Conservation (phyloP, 2,329 filamentous ascomycete species). For the Colletotrichum cereale region DNA sequence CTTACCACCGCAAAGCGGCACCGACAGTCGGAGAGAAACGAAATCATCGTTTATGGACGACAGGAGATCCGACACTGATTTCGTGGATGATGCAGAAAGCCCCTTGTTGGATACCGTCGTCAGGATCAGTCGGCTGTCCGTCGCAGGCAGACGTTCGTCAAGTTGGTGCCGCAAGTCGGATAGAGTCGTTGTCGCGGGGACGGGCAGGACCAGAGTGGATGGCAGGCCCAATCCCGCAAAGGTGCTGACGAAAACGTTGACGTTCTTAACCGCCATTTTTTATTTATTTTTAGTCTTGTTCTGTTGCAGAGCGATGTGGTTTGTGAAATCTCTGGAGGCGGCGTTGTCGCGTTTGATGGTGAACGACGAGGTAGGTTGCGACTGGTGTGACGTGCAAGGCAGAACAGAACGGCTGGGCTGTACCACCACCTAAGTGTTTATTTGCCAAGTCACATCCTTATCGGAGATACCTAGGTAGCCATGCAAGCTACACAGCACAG, state of each 20-base stretch:
- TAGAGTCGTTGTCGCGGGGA: slow-evolving; percentile 74
- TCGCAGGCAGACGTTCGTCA: slow-evolving; percentile 70
- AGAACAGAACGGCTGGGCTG: background rate
- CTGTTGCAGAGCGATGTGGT: background rate
- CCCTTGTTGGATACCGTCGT: slow-evolving; percentile 85
- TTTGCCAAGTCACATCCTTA: background rate
- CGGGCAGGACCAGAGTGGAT: slow-evolving; percentile 82
- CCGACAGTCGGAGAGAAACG: slow-evolving; percentile 83
- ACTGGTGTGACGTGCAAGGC: slow-evolving; percentile 2
- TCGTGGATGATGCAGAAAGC: slow-evolving; percentile 66
- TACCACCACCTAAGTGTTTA: background rate
- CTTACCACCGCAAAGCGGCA: slow-evolving; percentile 90
- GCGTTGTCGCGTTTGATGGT: background rate
- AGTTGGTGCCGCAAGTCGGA: slow-evolving; percentile 75
- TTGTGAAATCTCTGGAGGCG: background rate
- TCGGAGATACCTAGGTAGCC: background rate
- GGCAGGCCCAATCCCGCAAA: slow-evolving; percentile 88
- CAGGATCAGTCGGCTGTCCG: slow-evolving; percentile 75
- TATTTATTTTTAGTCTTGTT: background rate
- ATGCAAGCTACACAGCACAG: background rate
- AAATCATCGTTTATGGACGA: slow-evolving; percentile 71
- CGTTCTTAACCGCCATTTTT: slow-evolving; percentile 66
- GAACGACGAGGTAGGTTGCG: slow-evolving; percentile 2
- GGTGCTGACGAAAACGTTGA: slow-evolving; percentile 88
- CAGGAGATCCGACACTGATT: slow-evolving; percentile 73